Evolutionary conservation across 2,329 filamentous ascomycete species (phyloP), one percentile per base, ranked within the genome.

Genomic region (Clarireedia hainanense): DNA sequence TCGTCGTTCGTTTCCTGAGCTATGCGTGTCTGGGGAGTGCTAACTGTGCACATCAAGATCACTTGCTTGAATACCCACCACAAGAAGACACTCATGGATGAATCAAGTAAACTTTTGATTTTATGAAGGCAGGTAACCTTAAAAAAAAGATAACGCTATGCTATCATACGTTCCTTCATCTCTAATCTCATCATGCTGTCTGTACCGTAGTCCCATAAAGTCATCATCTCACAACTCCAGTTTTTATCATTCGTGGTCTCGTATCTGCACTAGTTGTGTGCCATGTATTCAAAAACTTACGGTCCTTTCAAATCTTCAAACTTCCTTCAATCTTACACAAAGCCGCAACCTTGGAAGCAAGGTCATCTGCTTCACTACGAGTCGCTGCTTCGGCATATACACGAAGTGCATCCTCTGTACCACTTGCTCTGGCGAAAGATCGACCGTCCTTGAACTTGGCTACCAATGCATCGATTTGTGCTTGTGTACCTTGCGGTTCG

Each of bases 301-400:
- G n/a, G 17, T 45, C 42, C 10, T 20, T 23, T 45, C 42, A 45
- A 27, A 27, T 34, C 37, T 42, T 57, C 15, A 58, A 23, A 36
- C 48, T 58, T 15, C 62, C 58, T 45, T 65, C 62, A 30, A 62
- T 58, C 52, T 63, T 66, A 6, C 63, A 60, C 24, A 67, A 54
- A 42, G 57, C 56, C 14, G 67, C 84, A 48, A 97, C 90, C 70
- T 90, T 89, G 65, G 84, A 84, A 57, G 91, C 90, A 60, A 97
- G 79, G 71, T 96, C 91, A 66, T 96, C 91, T 1, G 91, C 91
- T 72, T 97, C 92, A 15, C 85, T 88, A 61, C 88, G 84, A 47
- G 89, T 94, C 39, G 88, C 89, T 4, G 94, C 94, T 74, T 99
- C 94, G 6, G 92, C 92, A 69, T 99, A 99, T 20, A 99, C 91